These are phyloP conservation scores for Xylariaceae sp. DNA, from an alignment of 2,329 filamentous ascomycete genomes.

Conservation along the genomic window DNA sequence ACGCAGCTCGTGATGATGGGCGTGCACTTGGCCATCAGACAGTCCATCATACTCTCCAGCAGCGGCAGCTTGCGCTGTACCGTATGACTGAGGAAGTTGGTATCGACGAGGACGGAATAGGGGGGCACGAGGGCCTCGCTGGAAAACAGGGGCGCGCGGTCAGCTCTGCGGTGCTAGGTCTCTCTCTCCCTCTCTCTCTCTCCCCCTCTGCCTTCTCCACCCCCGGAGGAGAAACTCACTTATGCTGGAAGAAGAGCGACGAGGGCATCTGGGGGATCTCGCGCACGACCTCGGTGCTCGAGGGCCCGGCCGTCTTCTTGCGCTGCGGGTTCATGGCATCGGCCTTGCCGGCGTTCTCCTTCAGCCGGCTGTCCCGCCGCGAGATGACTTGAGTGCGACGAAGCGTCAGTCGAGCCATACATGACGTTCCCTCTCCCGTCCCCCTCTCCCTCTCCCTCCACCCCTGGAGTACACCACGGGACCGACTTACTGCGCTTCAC, in stretches of 20 bases:
- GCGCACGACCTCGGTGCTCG: slow-evolving; percentile 59
- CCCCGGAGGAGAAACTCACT: slow-evolving; percentile 5
- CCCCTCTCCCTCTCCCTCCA: slow-evolving; percentile 56
- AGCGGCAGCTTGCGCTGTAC: slow-evolving; percentile 86
- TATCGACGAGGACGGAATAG: slow-evolving; percentile 52
- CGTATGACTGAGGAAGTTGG: slow-evolving; percentile 83
- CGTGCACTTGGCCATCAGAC: slow-evolving; percentile 83
- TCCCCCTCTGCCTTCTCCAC: no score
- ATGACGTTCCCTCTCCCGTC: slow-evolving; percentile 11
- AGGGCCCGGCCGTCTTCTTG: slow-evolving; percentile 40
- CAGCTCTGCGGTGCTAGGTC: slow-evolving; percentile 1
- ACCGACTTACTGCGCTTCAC: slow-evolving; percentile 21
- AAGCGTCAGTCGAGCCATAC: background rate
- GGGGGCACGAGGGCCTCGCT: slow-evolving; percentile 79
- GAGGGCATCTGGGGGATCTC: slow-evolving; percentile 78
- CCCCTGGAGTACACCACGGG: slow-evolving; percentile 1
- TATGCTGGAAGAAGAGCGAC: slow-evolving; percentile 75
- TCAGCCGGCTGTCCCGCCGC: slow-evolving; percentile 70
- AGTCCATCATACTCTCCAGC: slow-evolving; percentile 80
- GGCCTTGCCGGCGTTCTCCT: slow-evolving; percentile 68
- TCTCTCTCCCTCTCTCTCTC: background rate
- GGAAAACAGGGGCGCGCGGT: slow-evolving; percentile 3
- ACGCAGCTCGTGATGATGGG: slow-evolving; percentile 34
- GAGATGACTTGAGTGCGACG: slow-evolving; percentile 50
- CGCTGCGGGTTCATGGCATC: slow-evolving; percentile 51